Percentiles rank a stretch among this genome's conserved stretches.
Conservation (phyloP, 768 basidiomycete genomes). For the Gyrodon lividus region DNA sequence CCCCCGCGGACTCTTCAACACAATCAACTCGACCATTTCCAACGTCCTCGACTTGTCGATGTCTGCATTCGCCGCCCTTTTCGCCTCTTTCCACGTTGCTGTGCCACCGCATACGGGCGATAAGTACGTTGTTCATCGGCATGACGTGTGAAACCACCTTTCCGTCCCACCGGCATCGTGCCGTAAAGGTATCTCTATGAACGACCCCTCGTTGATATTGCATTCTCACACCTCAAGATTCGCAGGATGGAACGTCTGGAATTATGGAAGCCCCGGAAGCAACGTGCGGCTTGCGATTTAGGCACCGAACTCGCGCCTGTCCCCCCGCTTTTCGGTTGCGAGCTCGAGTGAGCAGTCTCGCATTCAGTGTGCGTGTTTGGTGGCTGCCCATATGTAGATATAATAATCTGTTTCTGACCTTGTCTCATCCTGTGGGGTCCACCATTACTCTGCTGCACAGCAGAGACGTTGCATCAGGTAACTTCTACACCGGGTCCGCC, state of each 20-base stretch:
- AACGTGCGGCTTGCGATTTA: neutral
- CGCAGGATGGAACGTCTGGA: neutral
- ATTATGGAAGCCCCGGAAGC: neutral
- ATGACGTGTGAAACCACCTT: neutral
- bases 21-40: neutral
- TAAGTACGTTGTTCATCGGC: too few species aligned
- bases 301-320: neutral
- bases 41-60: neutral
- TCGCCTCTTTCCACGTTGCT: neutral
- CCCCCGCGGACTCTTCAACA: neutral
- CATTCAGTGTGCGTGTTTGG: too few species aligned
- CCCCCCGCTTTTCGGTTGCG: neutral
- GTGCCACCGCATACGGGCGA: neutral
- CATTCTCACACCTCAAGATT: neutral
- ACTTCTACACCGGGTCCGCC: neutral
- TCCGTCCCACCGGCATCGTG: neutral
- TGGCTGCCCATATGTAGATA: too few species aligned
- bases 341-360: neutral
- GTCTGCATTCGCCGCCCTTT: neutral
- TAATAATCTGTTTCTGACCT: too few species aligned
- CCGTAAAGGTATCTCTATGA: neutral
- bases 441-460: neutral
- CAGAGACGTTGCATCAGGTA: neutral
- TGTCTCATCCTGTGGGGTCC: too few species aligned
- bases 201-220: neutral